Conservation (phyloP, 83 land plant genomes). For the Picea engelmannii region DNA sequence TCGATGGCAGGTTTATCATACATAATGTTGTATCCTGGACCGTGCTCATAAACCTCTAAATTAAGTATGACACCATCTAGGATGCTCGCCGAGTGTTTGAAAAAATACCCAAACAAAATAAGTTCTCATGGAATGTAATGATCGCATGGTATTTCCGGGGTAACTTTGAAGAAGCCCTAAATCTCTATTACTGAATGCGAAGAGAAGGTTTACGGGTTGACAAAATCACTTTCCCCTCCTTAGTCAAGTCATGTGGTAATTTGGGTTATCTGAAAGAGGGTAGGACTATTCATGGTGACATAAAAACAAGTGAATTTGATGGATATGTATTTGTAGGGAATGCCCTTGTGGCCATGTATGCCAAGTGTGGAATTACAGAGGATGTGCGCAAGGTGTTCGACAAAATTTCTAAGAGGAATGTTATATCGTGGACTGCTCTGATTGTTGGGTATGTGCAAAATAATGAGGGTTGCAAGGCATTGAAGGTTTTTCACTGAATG, state of each 20-base stretch:
- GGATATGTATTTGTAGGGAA: too few relatives aligned
- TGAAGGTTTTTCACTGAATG: too few relatives aligned
- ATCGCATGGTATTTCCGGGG: not conserved
- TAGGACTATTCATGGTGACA: not conserved
- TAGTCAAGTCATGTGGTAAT: too few relatives aligned
- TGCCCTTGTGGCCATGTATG: too few relatives aligned
- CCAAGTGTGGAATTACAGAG: too few relatives aligned
- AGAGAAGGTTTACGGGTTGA: slow-evolving; percentile 21
- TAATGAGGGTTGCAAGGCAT: too few relatives aligned
- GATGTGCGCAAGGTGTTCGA: too few relatives aligned
- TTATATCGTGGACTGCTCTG: too few relatives aligned
- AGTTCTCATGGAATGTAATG: not conserved
- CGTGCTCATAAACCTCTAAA: not conserved
- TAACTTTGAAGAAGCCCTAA: not conserved
- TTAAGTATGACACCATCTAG: not conserved
- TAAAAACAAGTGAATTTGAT: too few relatives aligned
- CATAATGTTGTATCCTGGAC: not conserved
- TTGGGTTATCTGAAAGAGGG: slow-evolving; percentile 12
- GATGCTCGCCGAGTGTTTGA: not conserved
- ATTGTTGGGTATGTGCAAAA: too few relatives aligned
- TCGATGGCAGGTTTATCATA: not conserved
- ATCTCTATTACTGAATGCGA: not conserved
- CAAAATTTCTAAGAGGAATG: too few relatives aligned
- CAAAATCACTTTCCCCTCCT: slow-evolving; percentile 21
- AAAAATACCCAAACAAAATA: not conserved